phyloP scores from a whole-genome alignment of 2,329 filamentous ascomycete genomes.

The Stagonosporopsis chrysanthemi region DNA sequence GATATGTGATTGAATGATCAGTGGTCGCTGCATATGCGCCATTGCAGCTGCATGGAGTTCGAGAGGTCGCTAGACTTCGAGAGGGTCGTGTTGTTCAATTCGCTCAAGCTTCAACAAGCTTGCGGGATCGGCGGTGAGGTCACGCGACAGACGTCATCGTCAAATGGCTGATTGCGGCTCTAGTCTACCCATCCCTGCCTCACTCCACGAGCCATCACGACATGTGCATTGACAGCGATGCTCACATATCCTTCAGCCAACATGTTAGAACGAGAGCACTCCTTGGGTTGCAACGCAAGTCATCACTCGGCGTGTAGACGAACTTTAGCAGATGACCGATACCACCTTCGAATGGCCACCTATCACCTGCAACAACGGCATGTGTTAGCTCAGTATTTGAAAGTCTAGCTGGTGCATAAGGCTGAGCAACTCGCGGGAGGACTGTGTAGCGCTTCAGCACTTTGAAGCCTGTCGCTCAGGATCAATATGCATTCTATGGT shows the following conservation, averaged over 20 bases:
- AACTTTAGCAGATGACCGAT: too few relatives aligned
- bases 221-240: neutral
- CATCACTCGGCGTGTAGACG: too few relatives aligned
- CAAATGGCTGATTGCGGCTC: neutral
- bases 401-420: too few relatives aligned
- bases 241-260: neutral
- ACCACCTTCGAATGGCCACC: too few relatives aligned
- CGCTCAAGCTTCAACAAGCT: conserved; percentile 19
- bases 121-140: conserved; percentile 7
- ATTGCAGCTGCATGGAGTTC: conserved; percentile 20
- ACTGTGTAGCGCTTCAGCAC: too few relatives aligned
- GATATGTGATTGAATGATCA: conserved; percentile 48
- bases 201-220: neutral
- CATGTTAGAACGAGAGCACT: too few relatives aligned
- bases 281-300: too few relatives aligned
- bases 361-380: too few relatives aligned
- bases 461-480: too few relatives aligned
- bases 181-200: neutral
- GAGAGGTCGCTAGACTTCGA: neutral
- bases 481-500: too few relatives aligned
- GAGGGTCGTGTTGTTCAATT: neutral
- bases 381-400: too few relatives aligned
- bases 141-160: conserved; percentile 3
- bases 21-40: conserved; percentile 44
- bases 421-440: too few relatives aligned